Evolutionary conservation across 1,284 basidiomycete genomes (phyloP), one percentile per base, ranked within the genome.

Genomic region (Ustilago vetiveriae): DNA sequence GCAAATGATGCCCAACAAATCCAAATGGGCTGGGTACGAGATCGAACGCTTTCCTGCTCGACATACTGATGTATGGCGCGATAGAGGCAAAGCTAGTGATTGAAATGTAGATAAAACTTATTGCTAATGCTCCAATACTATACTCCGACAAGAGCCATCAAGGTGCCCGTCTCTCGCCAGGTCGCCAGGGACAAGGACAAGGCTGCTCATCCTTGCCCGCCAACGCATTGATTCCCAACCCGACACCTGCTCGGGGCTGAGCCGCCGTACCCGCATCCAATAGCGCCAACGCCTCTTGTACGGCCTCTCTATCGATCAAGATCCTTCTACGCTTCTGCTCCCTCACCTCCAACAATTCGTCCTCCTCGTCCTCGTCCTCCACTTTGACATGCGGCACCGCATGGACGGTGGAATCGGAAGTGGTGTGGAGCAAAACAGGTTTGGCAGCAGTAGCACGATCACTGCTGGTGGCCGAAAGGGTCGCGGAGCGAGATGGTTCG

Each of bases 261-360:
- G 51, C 46, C 3, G 63, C 63, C 14, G 53, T 65, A 0, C 70
- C 71, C 0, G 72, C 58, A 43, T 78, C 76, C 36, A 78, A 45
- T 27, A 78, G 23, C 17, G 69, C 65, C 37, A 78, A 43, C 1
- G 71, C 76, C 36, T 78, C 74, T 40, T 74, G 52, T 9, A 78
- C 76, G 16, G 65, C 72, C 46, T 74, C 67, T 35, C 62, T 52
- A 40, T 76, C 74, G 7, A 78, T 58, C 27, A 73, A 26, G 32
- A 78, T 65, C 21, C 66, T 46, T 17, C 74, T 64, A 14, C 74
- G 36, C 46, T 78, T 78, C n/a, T 42, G 39, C 17, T 54, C 66
- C 36, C 65, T 58, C 21, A 22, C 45, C 2, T 50, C 44, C 10
- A 16, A 21, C 17, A 14, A 3, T 3, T 42, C 50, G 2, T 54